Evolutionary conservation across 2,329 filamentous ascomycete species (phyloP).

Genomic region (Myriosclerotinia duriaeana): DNA sequence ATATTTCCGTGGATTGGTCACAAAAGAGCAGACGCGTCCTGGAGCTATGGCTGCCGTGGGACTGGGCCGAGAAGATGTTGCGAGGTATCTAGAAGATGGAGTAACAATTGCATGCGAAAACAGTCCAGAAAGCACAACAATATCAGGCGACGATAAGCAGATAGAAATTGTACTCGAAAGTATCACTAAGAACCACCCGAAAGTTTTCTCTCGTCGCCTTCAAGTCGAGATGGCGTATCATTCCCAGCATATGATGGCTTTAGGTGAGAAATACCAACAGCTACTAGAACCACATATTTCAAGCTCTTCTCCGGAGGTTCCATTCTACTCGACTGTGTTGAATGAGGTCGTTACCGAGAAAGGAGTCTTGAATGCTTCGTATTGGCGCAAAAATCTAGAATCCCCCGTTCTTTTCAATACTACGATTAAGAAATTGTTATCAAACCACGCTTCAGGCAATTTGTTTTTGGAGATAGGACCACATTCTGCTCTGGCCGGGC

Average conservation of each 20-base stretch:
- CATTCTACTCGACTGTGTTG: slow-evolving; percentile 4
- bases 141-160: slow-evolving; percentile 3
- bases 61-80: background rate
- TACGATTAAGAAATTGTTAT: background rate
- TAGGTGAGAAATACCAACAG: background rate
- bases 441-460: background rate
- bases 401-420: background rate
- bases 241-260: slow-evolving; percentile 34
- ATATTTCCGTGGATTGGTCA: slow-evolving; percentile 41
- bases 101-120: slow-evolving; percentile 6
- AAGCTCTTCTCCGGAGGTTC: background rate
- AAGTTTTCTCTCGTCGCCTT: slow-evolving; percentile 38
- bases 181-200: background rate
- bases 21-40: background rate
- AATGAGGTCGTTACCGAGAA: background rate
- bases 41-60: slow-evolving; percentile 9
- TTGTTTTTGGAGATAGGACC: background rate
- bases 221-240: slow-evolving; percentile 47
- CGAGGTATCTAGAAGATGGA: background rate
- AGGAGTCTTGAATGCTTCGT: background rate
- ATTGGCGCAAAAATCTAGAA: slow-evolving; percentile 6
- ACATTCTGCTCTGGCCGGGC: slow-evolving; percentile 1
- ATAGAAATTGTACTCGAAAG: slow-evolving; percentile 1
- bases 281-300: background rate
- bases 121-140: background rate